Conservation (phyloP, 2,329 filamentous ascomycete species). For the Cladosporium colombiae region DNA sequence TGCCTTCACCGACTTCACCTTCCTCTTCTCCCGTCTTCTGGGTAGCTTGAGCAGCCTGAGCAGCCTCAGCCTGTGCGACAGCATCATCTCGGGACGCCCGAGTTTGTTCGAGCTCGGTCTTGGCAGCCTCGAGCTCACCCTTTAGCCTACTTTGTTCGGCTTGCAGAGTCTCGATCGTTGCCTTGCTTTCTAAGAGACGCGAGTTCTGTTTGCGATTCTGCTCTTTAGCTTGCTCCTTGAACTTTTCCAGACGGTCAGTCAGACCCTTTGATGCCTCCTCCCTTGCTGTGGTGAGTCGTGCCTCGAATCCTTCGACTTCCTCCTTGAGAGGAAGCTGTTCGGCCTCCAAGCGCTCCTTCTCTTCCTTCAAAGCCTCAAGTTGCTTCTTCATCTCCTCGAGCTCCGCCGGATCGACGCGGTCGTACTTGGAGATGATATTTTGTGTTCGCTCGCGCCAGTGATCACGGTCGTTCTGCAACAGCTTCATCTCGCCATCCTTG, state of each 20-base stretch:
- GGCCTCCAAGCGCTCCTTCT: conserved; percentile 56
- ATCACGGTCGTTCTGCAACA: conserved; percentile 88
- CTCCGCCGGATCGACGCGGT: conserved; percentile 90
- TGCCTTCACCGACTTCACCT: conserved; percentile 41
- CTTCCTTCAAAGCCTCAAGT: conserved; percentile 57
- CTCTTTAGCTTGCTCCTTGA: conserved; percentile 52
- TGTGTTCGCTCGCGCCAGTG: conserved; percentile 95
- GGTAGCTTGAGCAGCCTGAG: conserved; percentile 2
- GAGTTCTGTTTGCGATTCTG: conserved; percentile 64
- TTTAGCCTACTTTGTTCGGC: conserved; percentile 65
- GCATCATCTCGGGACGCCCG: conserved; percentile 67
- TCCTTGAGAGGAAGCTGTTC: conserved; percentile 54
- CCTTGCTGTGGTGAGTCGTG: conserved; percentile 39
- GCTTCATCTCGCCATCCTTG: conserved; percentile 82
- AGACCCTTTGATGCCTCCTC: conserved; percentile 31
- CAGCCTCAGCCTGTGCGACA: conserved; percentile 42
- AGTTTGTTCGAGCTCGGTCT: conserved; percentile 48
- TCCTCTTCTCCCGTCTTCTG: conserved; percentile 9
- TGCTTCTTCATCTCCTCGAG: conserved; percentile 84
- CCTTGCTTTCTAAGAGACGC: conserved; percentile 57
- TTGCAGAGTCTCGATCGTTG: conserved; percentile 48
- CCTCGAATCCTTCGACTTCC: conserved; percentile 51
- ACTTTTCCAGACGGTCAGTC: conserved; percentile 26
- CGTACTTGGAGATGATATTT: conserved; percentile 93
- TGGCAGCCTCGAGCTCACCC: conserved; percentile 58